Evolutionary conservation across 1,139 yeast species (phyloP).

Genomic region (Diutina pseudorugosa): DNA sequence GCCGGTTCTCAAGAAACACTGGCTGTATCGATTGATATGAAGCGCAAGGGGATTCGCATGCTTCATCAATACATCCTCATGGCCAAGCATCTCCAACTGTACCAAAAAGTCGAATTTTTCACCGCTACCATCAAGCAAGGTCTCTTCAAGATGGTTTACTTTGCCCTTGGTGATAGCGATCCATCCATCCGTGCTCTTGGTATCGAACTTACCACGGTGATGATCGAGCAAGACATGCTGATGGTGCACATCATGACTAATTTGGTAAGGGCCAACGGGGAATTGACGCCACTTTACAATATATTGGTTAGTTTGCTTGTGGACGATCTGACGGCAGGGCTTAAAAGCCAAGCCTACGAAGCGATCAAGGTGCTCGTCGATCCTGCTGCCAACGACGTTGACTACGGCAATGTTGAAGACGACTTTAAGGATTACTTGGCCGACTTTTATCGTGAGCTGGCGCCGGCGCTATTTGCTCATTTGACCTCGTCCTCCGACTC

Average conservation of each 20-base stretch:
- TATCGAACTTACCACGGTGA: conserved; percentile 68
- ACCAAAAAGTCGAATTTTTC: conserved; percentile 57
- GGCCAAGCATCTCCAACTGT: conserved; percentile 56
- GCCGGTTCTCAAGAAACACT: not conserved
- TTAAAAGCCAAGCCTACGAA: conserved; percentile 74
- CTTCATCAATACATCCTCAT: conserved; percentile 71
- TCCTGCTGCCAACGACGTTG: conserved; percentile 28
- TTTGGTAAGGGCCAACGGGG: not conserved
- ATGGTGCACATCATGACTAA: conserved; percentile 15
- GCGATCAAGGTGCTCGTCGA: conserved; percentile 67
- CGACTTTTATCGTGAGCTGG: conserved; percentile 52
- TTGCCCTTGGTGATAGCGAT: conserved; percentile 51
- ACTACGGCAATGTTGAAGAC: not conserved
- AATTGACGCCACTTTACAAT: conserved; percentile 28
- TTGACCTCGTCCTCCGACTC: conserved; percentile 30
- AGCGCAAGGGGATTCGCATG: conserved; percentile 63
- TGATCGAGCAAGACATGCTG: conserved; percentile 75
- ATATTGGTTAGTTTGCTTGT: conserved; percentile 52
- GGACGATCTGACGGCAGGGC: conserved; percentile 55
- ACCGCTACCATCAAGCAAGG: conserved; percentile 56
- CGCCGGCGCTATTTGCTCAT: conserved; percentile 44
- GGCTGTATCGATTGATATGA: not conserved
- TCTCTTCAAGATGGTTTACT: conserved; percentile 54
- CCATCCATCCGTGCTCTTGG: conserved; percentile 54
- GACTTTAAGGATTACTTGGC: conserved; percentile 28